A percentile compares a stretch with the other conserved stretches of the same genome.
These are phyloP conservation scores for Daldinia loculata DNA, from an alignment of 495 filamentous ascomycete species.

Conservation along the genomic window DNA sequence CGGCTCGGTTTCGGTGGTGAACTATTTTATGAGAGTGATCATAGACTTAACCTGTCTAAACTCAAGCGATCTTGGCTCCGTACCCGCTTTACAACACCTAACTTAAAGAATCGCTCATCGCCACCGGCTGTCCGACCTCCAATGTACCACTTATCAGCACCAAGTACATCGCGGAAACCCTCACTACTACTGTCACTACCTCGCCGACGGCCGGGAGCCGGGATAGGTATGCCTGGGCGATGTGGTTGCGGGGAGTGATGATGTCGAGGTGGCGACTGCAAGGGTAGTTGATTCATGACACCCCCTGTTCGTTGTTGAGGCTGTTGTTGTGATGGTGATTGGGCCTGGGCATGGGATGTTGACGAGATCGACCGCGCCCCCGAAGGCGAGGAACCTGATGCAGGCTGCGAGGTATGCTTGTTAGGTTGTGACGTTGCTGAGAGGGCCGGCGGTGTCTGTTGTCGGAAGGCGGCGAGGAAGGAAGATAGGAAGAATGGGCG, in stretches of 20 bases:
- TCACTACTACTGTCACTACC: slow-evolving; percentile 83
- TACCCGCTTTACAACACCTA: slow-evolving; percentile 64
- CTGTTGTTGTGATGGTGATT: slow-evolving; percentile 47
- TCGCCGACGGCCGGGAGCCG: slow-evolving; percentile 61
- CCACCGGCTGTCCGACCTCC: slow-evolving; percentile 84
- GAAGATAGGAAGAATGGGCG: slow-evolving; percentile 82
- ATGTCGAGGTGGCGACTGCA: slow-evolving; percentile 52
- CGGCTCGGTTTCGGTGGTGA: neutral
- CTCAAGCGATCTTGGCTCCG: slow-evolving; percentile 65
- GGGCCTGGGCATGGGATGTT: slow-evolving; percentile 43
- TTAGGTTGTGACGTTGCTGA: slow-evolving; percentile 52
- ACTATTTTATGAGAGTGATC: slow-evolving; percentile 28
- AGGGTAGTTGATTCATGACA: slow-evolving; percentile 55
- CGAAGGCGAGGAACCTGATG: slow-evolving; percentile 38
- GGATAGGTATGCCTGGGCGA: slow-evolving; percentile 50
- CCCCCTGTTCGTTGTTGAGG: slow-evolving; percentile 49
- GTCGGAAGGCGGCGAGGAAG: slow-evolving; percentile 85
- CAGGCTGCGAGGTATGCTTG: slow-evolving; percentile 50
- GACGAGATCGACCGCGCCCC: slow-evolving; percentile 57
- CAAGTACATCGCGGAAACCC: slow-evolving; percentile 77
- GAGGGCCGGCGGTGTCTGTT: slow-evolving; percentile 49
- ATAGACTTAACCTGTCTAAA: slow-evolving; percentile 65
- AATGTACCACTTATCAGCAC: slow-evolving; percentile 85
- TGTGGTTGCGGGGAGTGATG: slow-evolving; percentile 36
- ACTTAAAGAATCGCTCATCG: slow-evolving; percentile 86